A percentile compares a stretch with the other conserved stretches of the same genome.
These are phyloP conservation scores for Ophiostoma ips DNA, from an alignment of 2,329 filamentous ascomycete genomes.

Conservation along the genomic window DNA sequence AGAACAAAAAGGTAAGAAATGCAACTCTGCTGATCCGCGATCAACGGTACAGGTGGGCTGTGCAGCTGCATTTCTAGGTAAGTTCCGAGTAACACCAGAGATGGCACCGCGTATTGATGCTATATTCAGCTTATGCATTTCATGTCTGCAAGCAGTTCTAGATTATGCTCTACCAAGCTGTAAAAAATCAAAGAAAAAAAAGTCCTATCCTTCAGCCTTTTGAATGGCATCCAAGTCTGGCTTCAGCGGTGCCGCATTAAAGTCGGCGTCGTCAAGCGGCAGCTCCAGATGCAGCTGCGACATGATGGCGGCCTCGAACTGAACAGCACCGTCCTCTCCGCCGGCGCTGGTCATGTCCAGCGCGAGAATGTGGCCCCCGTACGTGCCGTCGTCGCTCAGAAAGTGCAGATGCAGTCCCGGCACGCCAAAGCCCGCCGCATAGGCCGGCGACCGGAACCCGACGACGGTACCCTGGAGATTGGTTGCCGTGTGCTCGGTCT, in stretches of 20 bases:
- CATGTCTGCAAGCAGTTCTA: no score
- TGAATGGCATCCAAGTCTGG: background rate
- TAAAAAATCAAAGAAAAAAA: background rate
- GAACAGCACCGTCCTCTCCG: background rate
- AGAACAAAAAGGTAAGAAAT: no score
- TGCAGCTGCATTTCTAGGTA: no score
- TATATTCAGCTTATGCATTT: no score
- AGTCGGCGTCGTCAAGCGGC: background rate
- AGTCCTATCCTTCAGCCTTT: background rate
- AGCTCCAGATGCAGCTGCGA: background rate
- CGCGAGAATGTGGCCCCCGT: background rate
- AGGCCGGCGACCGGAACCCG: background rate
- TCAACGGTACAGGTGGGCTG: no score
- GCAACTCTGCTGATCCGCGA: no score
- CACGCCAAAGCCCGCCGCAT: background rate
- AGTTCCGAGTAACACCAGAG: no score
- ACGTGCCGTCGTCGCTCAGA: background rate
- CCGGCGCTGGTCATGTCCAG: background rate
- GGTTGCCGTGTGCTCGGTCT: background rate
- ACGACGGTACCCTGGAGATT: background rate
- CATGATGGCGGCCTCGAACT: background rate
- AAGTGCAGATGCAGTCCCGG: constrained; percentile 1
- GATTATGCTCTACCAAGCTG: background rate
- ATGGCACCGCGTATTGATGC: no score
- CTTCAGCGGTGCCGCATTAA: background rate